Evolutionary conservation across 164 flowering plant species (phyloP), one percentile per base, ranked within the genome.

Genomic region (Magnolia officinalis): DNA sequence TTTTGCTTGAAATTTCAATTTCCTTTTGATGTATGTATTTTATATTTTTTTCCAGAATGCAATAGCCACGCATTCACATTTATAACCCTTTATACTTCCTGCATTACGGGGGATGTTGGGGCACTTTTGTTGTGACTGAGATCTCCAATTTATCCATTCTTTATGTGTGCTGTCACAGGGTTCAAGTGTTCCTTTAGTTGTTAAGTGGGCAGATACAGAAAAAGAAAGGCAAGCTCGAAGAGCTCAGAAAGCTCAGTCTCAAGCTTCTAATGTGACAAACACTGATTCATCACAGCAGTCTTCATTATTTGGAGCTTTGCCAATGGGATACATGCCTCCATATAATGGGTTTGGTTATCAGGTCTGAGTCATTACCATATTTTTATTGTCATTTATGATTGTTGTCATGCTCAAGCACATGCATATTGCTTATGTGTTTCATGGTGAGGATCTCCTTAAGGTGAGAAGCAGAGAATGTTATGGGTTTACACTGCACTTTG

Each of bases 161-260:
- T 21, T 70, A n/a, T 76, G n/a, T 67, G 59, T 71, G 50, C 10
- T 81, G 59, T 78, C 51, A 61, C 78, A 96, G 99, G 98, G 97
- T 77, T 93, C 98, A 79, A 87, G 86, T 82, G 91, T 93, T 74
- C 99, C 99, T 81, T 85, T 96, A 79, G 97, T 96, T 76, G 98
- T 96, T 85, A 96, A 94, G 84, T 94, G 99, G 99, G 99, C 99
- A 21, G 99, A 96, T 82, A 96, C 98, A 11, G 99, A 96, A 81
- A 96, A 92, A 80, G 99, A 96, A 87, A 88, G 98, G 75, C 96
- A 90, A 81, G 94, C 98, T 73, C 89, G 99, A 9, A 89, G 87
- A 84, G 97, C 92, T 81, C 98, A 90, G 82, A 96, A 96, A 86
- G 93, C 91, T 78, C 93, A 91, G 50, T 83, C 91, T 3, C 92